Percentiles rank a stretch among this genome's conserved stretches.
Evolutionary conservation across 768 basidiomycete species (phyloP).

Genomic region (Tricholoma matsutake): DNA sequence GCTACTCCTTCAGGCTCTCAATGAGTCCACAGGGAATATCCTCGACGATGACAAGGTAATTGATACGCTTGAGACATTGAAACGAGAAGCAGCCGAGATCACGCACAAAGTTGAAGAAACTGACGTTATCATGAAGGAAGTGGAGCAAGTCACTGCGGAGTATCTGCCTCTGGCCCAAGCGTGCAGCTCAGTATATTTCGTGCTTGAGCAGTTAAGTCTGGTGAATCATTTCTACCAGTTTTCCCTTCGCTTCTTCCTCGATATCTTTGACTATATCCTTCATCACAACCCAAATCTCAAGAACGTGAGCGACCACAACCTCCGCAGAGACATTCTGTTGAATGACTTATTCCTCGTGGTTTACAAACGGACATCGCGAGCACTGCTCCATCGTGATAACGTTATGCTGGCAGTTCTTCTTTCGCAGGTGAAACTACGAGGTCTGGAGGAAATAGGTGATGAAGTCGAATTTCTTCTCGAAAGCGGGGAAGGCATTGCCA

Average conservation of each 20-base stretch:
- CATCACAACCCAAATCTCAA: constrained; percentile 89
- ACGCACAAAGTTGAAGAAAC: constrained; percentile 96
- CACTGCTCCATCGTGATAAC: constrained; percentile 86
- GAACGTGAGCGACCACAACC: constrained; percentile 67
- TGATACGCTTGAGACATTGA: constrained; percentile 90
- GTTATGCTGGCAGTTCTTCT: constrained; percentile 88
- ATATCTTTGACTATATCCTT: constrained; percentile 95
- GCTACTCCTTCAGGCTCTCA: constrained; percentile 88
- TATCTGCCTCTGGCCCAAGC: constrained; percentile 94
- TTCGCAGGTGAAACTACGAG: constrained; percentile 83
- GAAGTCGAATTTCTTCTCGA: constrained; percentile 94
- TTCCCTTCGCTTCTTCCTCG: constrained; percentile 95
- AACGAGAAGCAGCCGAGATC: constrained; percentile 94
- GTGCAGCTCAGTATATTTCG: constrained; percentile 96
- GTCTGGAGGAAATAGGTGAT: constrained; percentile 73
- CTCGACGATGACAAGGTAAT: constrained; percentile 99
- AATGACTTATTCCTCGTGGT: constrained; percentile 88
- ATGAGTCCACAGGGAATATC: constrained; percentile 96
- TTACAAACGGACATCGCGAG: constrained; percentile 86
- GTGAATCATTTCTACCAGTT: constrained; percentile 99
- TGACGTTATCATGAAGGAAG: constrained; percentile 92
- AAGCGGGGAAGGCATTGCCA: constrained; percentile 64
- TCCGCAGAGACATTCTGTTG: constrained; percentile 75
- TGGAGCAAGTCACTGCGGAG: constrained; percentile 92
- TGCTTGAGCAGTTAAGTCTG: constrained; percentile 89